phyloP scores from a whole-genome alignment of 768 basidiomycete species.

The Termitomyces sp. region DNA sequence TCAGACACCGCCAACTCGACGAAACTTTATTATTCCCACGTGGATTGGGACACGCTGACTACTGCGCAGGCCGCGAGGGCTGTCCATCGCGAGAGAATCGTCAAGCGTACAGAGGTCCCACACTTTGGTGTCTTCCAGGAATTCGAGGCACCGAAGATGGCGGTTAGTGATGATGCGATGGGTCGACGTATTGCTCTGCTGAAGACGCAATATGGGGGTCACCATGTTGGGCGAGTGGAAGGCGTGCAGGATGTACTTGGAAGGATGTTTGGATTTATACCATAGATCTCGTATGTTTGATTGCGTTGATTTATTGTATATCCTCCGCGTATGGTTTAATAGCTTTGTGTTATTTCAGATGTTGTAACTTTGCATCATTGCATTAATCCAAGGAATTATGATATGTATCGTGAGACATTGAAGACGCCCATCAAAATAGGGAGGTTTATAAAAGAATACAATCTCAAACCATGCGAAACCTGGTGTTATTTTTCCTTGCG shows the following conservation, averaged over 20 bases:
- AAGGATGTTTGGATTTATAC: slow-evolving; percentile 27
- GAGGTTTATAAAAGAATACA: no score
- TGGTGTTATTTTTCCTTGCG: no score
- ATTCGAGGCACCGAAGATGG: slow-evolving; percentile 19
- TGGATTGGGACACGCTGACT: slow-evolving; percentile 37
- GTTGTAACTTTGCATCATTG: background rate
- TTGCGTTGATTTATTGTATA: background rate
- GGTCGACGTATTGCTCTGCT: slow-evolving; percentile 48
- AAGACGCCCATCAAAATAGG: no score
- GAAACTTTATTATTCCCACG: slow-evolving; percentile 6
- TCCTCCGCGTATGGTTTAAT: background rate
- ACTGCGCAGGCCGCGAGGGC: slow-evolving; percentile 29
- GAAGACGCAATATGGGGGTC: slow-evolving; percentile 52
- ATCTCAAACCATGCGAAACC: no score
- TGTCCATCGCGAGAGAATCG: slow-evolving; percentile 31
- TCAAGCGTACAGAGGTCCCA: slow-evolving; percentile 38
- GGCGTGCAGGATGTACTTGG: slow-evolving; percentile 65
- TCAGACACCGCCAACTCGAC: slow-evolving; percentile 27
- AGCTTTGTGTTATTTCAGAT: background rate
- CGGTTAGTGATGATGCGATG: slow-evolving; percentile 15
- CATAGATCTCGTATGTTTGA: background rate
- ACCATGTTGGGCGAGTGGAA: slow-evolving; percentile 56
- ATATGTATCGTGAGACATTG: background rate
- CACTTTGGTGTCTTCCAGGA: slow-evolving; percentile 45
- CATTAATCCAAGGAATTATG: background rate